Base-by-base conservation (phyloP, 768 basidiomycete genomes). In the Trametes cingulata region DNA sequence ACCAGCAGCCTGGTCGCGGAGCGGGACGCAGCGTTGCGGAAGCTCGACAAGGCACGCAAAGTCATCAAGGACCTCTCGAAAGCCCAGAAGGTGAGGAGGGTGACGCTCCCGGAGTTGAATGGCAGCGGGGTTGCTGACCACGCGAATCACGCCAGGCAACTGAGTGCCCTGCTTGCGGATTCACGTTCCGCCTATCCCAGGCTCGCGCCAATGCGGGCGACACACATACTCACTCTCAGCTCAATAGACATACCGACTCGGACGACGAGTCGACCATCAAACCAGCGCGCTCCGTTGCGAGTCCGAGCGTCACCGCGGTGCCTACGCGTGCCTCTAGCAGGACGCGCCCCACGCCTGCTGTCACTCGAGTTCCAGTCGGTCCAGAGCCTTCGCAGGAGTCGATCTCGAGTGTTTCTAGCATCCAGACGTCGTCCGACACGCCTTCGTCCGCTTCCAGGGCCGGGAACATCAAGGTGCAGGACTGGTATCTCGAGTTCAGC, bases 41-140 rank as follows among this genome's bases (percentile, higher is more conserved):
- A 58, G 35, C 45, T 52, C 9, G 47, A 52, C n/a, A 73, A 77
- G 48, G 70, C 78, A 27, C 69, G 73, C 19, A 77, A 73, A 60
- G 75, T 81, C 14, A 71, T 83, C 54, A 65, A 71, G 39, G 75
- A 78, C 58, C 68, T 84, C 27, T 51, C 82, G 15, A 71, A 76
- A 27, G 78, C 81, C 57, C 72, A 74, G 45, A 76, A 77, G 68
- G 72, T 77, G 65, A 67, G 62, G n/a, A n/a, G 29, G 29, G 29
- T 33, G 29, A 5, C 29, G 10, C 29, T 33, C 29, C 10, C 4
- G 29, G 29, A 10, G 4, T 4, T 10, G 10, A 10, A 33, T 10
- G 29, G 29, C 29, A 4, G 29, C 10, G 29, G 29, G 17, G 29
- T 6, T 45, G 43, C 22, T 45, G 43, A 13, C 3, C 43, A 45